Base-by-base conservation (phyloP, 257 asterid species). In the Solanum phureja region DNA sequence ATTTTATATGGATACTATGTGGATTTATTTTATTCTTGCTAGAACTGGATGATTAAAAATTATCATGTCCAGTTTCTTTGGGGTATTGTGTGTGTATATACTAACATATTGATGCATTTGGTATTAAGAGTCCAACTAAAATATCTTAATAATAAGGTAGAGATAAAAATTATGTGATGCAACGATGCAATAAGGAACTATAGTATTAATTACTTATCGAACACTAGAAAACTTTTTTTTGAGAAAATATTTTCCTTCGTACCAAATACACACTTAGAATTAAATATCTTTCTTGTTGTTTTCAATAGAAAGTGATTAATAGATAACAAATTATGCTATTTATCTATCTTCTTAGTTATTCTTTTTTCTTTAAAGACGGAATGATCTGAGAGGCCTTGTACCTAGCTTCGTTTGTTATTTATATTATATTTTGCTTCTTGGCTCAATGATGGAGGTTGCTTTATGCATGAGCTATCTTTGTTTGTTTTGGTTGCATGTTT, bases 401-500 rank as follows among this genome's bases (percentile, higher is more conserved):
- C 0, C 8, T 49, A 0, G 0, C 60, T 52, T 0, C 0, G 3
- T 52, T 52, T 52, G 9, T 52, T 18, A 52, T 5, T 52, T 46
- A 46, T 46, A 13, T 46, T 46, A 46, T 46, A 46, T 18, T 52
- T 52, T 52, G n/a, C 8, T 52, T 18, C 44, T 82, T 29, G 69
- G 44, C 56, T 49, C 38, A 29, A 79, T 40, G 44, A 40, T 40
- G 31, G 19, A 82, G 27, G 69, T 23, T 82, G 85, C 69, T 46
- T 31, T 31, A 29, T 82, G 86, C 86, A 49, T 82, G 86, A 19
- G 7, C 2, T 3, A 33, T 19, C 42, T 82, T 82, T 82, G 69
- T 82, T 49, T 23, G 69, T 82, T 49, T 21, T 82, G 5, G 69
- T 46, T 82, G 86, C 69, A 49, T 9, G 85, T 82, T 49, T 18